Evolutionary conservation across 306 rosid genomes (phyloP), one percentile per base, ranked within the genome.

Genomic region (Trifolium subterraneum): DNA sequence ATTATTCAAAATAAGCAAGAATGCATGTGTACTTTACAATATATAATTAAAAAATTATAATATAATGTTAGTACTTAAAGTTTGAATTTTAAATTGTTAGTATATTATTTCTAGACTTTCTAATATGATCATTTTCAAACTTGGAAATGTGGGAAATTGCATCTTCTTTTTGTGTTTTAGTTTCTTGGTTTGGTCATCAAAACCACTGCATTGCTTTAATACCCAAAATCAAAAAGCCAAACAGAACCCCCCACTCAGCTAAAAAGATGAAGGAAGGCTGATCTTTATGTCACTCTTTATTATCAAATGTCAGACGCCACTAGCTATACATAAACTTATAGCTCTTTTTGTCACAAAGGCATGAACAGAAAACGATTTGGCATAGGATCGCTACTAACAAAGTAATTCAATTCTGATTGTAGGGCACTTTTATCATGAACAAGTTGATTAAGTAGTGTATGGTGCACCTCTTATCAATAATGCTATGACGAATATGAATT

Each of bases 301-400:
- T 65, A 74, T 74, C 73, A 75, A 75, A 71, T 63, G 84, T 81
- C 86, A 71, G 68, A 71, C 67, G 41, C 61, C 75, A 67, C 75
- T 58, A 72, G 12, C n/a, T n/a, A n/a, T n/a, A 41, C 52, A 67
- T 36, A 20, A 19, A 16, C 29, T 42, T 33, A 19, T 31, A 47
- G 25, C 35, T 10, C 38, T 29, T 68, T 80, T 71, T 58, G 63
- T 33, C 38, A 70, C 19, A 70, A 39, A 73, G 52, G 54, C 31
- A 68, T 72, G 64, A 55, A 42, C 22, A 15, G 8, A 39, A 78
- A 74, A 74, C 52, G 18, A 79, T 29, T 72, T 44, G 1, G n/a
- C n/a, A n/a, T n/a, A n/a, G n/a, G n/a, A n/a, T n/a, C n/a, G n/a
- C n/a, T n/a, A n/a, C n/a, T n/a, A n/a, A n/a, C n/a, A n/a, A n/a